Evolutionary conservation across 352 stramenopile species (phyloP), one percentile per base, ranked within the genome.

Genomic region (Globisporangium nunn): DNA sequence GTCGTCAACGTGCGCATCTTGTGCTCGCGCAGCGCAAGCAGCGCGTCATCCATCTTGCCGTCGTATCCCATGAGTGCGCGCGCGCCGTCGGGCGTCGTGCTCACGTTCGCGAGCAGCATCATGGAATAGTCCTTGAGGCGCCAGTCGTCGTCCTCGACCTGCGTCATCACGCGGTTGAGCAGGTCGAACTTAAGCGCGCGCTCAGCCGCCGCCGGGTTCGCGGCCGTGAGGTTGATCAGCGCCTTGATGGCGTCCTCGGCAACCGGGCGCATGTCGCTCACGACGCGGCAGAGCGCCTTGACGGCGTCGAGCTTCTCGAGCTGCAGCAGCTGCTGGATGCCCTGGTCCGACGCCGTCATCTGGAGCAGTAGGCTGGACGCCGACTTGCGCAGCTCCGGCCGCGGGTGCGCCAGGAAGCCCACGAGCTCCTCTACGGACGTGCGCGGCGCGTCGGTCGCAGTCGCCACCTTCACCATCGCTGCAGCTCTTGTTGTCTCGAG

Each of bases 91-190:
- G 79, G 68, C 15, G 75, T 89, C 11, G 81, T 91, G 30, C 77
- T 86, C 50, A 91, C 75, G 54, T 93, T 94, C 56, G 84, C 84
- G 50, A 94, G 67, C 35, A 94, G 75, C 84, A 94, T 94, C 84
- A 94, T 92, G 44, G 80, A 91, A 37, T 83, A 77, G 67, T 94
- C 79, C 40, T 85, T 91, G 52, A 92, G 71, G 6, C 74, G 75
- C 81, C 83, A 94, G 44, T 94, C 84, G 51, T 74, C 69, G 73
- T 92, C 80, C 37, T 88, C 80, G 54, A 92, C 68, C 63, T 92
- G 84, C 37, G 73, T 83, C 80, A 94, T 89, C n/a, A 94, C 73
- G 56, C 84, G 81, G 64, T 90, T 89, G n/a, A 94, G 67, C 52
- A 92, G 62, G 54, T 91, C 81, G 52, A 71, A 87, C 62, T 89